Evolutionary conservation across 2,329 filamentous ascomycete genomes (phyloP).

Genomic region (Arthrobotrys pseudoclavata): DNA sequence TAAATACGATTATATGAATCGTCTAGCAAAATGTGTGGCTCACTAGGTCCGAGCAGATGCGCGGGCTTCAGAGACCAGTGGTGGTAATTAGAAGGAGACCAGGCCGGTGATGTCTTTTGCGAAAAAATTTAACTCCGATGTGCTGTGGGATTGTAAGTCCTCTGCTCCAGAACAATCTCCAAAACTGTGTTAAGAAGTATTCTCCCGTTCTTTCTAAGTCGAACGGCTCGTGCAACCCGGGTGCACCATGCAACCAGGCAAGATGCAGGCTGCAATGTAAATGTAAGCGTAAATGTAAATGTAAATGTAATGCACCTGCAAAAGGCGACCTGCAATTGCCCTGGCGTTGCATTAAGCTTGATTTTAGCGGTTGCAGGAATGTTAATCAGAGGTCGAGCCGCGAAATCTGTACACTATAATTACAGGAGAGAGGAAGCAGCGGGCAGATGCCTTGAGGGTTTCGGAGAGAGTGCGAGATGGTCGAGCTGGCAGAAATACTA

Average conservation of each 20-base stretch:
- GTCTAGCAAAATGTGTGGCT: too few relatives aligned
- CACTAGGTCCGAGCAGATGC: too few relatives aligned
- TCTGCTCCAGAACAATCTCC: too few relatives aligned
- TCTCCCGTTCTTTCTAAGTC: not conserved
- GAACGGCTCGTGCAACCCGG: constrained; percentile 24
- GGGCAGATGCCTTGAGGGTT: constrained; percentile 11
- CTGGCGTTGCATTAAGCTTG: constrained; percentile 27
- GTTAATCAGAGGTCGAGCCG: constrained; percentile 10
- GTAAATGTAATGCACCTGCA: constrained; percentile 32
- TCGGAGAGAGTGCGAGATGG: constrained; percentile 13
- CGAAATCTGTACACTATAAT: too few relatives aligned
- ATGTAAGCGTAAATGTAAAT: constrained; percentile 22
- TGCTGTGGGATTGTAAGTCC: too few relatives aligned
- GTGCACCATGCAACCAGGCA: constrained; percentile 36
- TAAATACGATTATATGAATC: too few relatives aligned
- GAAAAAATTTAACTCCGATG: too few relatives aligned
- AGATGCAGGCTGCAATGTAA: constrained; percentile 36
- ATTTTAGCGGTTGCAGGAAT: not conserved
- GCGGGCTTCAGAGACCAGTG: too few relatives aligned
- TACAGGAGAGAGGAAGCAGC: not conserved
- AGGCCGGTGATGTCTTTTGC: too few relatives aligned
- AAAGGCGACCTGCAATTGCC: constrained; percentile 27
- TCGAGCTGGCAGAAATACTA: constrained; percentile 7
- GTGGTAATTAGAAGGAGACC: too few relatives aligned
- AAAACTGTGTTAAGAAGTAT: too few relatives aligned